Evolutionary conservation across 495 filamentous ascomycete genomes (phyloP).

Genomic region (Rusavskia elegans): DNA sequence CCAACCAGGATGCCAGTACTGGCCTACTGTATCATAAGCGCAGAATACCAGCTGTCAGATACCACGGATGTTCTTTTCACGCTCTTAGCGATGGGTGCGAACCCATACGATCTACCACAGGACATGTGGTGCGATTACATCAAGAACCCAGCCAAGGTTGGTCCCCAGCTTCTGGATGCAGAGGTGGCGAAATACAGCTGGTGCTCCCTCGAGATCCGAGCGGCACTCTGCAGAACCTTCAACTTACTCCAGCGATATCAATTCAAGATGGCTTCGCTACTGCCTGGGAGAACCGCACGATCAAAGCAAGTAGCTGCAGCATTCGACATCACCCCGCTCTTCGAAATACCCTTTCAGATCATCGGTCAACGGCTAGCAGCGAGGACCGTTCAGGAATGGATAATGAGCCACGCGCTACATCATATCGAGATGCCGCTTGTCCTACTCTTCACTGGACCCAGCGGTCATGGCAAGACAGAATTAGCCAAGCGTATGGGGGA

Average conservation of each 20-base stretch:
- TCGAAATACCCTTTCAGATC: conserved; percentile 28
- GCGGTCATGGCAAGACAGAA: conserved; percentile 38
- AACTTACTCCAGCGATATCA: conserved; percentile 32
- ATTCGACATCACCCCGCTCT: conserved; percentile 18
- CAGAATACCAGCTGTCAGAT: conserved; percentile 6
- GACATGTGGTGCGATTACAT: conserved; percentile 12
- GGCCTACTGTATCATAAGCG: conserved; percentile 5
- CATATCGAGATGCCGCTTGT: conserved; percentile 17
- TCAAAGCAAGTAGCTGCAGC: conserved; percentile 20
- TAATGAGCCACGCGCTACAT: conserved; percentile 16
- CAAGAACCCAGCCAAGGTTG: conserved; percentile 1
- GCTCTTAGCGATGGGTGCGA: conserved; percentile 8
- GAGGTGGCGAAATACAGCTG: neutral
- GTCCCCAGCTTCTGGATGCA: no score
- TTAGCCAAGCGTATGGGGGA: conserved; percentile 26
- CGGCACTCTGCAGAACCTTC: conserved; percentile 17
- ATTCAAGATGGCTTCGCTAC: conserved; percentile 19
- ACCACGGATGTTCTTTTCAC: conserved; percentile 5
- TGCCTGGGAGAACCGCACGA: conserved; percentile 13
- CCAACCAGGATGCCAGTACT: neutral
- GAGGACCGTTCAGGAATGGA: conserved; percentile 15
- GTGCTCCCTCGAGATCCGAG: conserved; percentile 5
- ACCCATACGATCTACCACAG: conserved; percentile 4
- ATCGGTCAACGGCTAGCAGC: conserved; percentile 29
- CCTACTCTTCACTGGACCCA: conserved; percentile 30